Percentiles rank a stretch among this genome's conserved stretches.
Evolutionary conservation across 2,329 filamentous ascomycete species (phyloP).

Genomic region (Fusarium setosum): DNA sequence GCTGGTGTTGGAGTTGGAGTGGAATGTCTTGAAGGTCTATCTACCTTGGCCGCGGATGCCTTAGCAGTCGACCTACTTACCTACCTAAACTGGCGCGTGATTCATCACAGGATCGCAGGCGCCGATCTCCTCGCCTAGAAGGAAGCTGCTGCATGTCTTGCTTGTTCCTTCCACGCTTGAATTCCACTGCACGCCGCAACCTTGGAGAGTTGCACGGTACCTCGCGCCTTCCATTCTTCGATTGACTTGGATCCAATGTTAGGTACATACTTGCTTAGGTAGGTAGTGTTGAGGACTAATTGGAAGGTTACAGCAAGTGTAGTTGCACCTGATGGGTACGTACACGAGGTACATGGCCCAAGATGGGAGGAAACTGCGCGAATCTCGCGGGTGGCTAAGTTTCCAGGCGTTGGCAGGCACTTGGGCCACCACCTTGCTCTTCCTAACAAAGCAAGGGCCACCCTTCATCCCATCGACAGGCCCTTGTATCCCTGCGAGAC

Average conservation of each 20-base stretch:
- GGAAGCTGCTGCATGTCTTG: constrained; percentile 4
- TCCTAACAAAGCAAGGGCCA: constrained; percentile 8
- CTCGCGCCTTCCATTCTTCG: neutral
- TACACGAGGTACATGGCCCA: neutral
- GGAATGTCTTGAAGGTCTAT: constrained; percentile 15
- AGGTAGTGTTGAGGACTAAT: neutral
- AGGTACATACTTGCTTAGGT: neutral
- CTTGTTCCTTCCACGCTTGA: neutral
- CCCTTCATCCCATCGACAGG: neutral
- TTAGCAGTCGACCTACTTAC: neutral
- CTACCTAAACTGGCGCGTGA: constrained; percentile 19
- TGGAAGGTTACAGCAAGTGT: neutral
- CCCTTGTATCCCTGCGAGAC: neutral
- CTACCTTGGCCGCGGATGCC: constrained; percentile 5
- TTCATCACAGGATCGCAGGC: constrained; percentile 18
- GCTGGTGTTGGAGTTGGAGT: constrained; percentile 2
- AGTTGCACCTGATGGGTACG: neutral
- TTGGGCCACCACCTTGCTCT: constrained; percentile 30
- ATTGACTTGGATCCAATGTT: no score
- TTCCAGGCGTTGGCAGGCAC: constrained; percentile 21
- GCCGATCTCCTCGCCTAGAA: constrained; percentile 10
- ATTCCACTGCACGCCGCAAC: constrained; percentile 1
- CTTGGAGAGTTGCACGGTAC: neutral
- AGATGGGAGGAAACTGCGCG: neutral
- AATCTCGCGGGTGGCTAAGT: neutral